Evolutionary conservation across 2,329 filamentous ascomycete genomes (phyloP).

Genomic region (Xylariaceae sp.): DNA sequence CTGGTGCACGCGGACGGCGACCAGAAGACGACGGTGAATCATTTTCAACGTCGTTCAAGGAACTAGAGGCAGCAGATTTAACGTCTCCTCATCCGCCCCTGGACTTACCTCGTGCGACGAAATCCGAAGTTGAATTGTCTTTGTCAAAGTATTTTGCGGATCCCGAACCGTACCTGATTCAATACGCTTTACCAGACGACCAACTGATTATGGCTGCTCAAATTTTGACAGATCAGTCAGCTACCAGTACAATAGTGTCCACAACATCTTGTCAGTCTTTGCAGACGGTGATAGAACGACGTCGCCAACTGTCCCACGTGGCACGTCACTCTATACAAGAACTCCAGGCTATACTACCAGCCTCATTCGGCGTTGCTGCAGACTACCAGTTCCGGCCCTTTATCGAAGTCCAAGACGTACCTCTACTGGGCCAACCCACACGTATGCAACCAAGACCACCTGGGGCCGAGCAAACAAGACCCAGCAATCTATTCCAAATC

Average conservation of each 20-base stretch:
- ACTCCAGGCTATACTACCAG: constrained; percentile 41
- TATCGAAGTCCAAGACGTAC: constrained; percentile 54
- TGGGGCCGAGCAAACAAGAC: constrained; percentile 43
- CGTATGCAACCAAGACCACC: constrained; percentile 47
- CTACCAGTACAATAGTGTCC: constrained; percentile 43
- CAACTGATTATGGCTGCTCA: constrained; percentile 65
- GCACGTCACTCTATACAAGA: constrained; percentile 45
- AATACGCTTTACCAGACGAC: constrained; percentile 46
- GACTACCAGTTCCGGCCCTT: constrained; percentile 44
- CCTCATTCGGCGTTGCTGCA: constrained; percentile 37
- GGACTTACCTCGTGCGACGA: constrained; percentile 46
- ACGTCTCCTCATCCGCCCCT: constrained; percentile 42
- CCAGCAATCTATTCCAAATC: constrained; percentile 57
- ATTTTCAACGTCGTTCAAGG: constrained; percentile 46
- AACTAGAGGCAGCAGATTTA: constrained; percentile 43
- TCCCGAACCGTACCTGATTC: constrained; percentile 47
- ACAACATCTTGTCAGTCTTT: constrained; percentile 17
- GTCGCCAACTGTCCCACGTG: constrained; percentile 38
- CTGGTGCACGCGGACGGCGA: constrained; percentile 35
- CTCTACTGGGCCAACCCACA: constrained; percentile 46
- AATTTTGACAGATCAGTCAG: constrained; percentile 66
- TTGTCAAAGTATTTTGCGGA: constrained; percentile 55
- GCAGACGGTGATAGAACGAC: constrained; percentile 29
- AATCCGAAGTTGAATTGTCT: constrained; percentile 45
- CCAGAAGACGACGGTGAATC: constrained; percentile 51